phyloP scores from a whole-genome alignment of 2,329 filamentous ascomycete species.

The Teratosphaeria nubilosa region DNA sequence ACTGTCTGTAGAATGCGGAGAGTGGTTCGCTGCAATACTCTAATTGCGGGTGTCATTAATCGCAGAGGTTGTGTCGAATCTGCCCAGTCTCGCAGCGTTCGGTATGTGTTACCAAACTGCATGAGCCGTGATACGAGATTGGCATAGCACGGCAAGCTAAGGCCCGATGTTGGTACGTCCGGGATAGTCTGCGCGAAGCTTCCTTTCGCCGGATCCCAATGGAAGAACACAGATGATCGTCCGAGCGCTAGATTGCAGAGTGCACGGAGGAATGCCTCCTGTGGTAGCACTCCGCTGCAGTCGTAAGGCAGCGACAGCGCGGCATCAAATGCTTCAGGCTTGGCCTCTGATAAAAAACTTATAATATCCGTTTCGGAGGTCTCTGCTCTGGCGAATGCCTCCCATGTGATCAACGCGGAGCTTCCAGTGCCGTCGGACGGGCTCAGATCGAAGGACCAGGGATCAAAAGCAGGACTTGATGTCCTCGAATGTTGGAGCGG shows the following conservation, averaged over 20 bases:
- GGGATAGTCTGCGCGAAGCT: conserved; percentile 42
- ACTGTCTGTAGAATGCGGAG: conserved; percentile 30
- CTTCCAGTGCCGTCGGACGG: background rate
- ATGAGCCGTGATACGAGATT: conserved; percentile 42
- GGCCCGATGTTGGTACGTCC: conserved; percentile 40
- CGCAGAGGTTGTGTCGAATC: background rate
- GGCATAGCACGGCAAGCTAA: conserved; percentile 39
- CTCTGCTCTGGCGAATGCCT: conserved; percentile 41
- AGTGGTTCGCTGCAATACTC: conserved; percentile 34
- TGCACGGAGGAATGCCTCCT: conserved; percentile 35
- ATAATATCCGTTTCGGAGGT: background rate
- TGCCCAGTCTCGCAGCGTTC: conserved; percentile 11
- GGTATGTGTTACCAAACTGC: conserved; percentile 23
- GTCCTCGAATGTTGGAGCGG: background rate
- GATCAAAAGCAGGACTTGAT: background rate
- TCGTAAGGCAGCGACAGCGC: conserved; percentile 35
- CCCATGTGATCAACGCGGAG: conserved; percentile 52
- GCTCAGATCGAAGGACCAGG: background rate
- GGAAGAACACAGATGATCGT: conserved; percentile 61
- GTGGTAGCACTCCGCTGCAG: conserved; percentile 29
- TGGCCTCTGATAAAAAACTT: conserved; percentile 58
- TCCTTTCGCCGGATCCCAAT: conserved; percentile 44
- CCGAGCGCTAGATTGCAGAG: conserved; percentile 60
- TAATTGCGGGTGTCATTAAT: conserved; percentile 3
- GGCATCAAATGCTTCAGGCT: conserved; percentile 56